Evolutionary conservation across 1,284 basidiomycete genomes (phyloP), one percentile per base, ranked within the genome.

Genomic region (Ganoderma leucocontextum): DNA sequence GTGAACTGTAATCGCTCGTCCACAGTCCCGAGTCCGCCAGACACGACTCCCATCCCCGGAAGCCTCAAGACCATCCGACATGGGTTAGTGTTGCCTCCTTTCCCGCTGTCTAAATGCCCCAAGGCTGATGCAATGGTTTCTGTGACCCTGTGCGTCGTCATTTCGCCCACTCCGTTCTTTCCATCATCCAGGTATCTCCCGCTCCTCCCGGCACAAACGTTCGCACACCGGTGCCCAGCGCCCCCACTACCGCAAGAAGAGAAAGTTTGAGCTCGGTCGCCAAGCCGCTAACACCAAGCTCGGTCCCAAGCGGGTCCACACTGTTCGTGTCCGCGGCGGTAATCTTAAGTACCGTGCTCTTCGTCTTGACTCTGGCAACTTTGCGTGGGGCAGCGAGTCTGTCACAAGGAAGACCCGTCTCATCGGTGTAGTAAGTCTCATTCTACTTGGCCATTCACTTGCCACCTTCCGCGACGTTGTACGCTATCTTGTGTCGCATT

Each of bases 251-350:
- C 94, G 96, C 87, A 98, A 98, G 89, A 98, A 97, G 93, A 91
- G 96, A 92, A 97, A 97, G 87, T 97, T 97, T 85, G 96, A 98
- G 88, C 92, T 98, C 80, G 96, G 95, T 81, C 95, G 96, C 82
- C 96, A 98, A 82, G 86, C 96, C 69, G 97, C 96, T 74, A 95
- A 86, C 89, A 98, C 96, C 81, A 98, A 95, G 87, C 91, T 98
- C 75, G 95, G 96, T 67, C 80, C 91, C 70, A 98, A 98, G 87
- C 94, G 96, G 73, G 86, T 98, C 78, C 96, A 97, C 86, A 88
- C 90, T 64, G 96, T 98, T 73, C 95, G 96, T 79, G 92, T 93
- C 63, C 94, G 97, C 79, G 96, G 96, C 76, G 96, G 96, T 67
- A 98, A 96, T 87, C 74, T 88, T 82, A 98, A 98, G 84, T 92